Evolutionary conservation across 2,329 filamentous ascomycete species (phyloP).

Genomic region (Knoxdaviesia capensis): DNA sequence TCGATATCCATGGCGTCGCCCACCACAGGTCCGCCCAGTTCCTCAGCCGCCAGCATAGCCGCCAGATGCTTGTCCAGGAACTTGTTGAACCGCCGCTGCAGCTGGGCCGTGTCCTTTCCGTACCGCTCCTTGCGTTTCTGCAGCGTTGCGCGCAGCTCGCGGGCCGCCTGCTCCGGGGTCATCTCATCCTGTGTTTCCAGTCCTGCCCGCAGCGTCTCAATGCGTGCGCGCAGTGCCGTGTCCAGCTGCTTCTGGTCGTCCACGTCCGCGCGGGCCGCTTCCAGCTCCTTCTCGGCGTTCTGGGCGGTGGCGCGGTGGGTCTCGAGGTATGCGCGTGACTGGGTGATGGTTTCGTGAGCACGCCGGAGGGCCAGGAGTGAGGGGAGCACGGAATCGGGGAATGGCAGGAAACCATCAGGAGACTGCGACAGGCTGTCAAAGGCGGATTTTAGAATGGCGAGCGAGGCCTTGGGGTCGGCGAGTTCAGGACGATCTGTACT

Average conservation of each 20-base stretch:
- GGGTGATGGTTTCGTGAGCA: constrained; percentile 40
- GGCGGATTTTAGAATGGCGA: constrained; percentile 36
- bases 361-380: constrained; percentile 51
- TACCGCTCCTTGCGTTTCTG: constrained; percentile 37
- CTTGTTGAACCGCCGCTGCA: constrained; percentile 42
- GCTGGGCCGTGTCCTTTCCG: constrained; percentile 34
- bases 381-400: constrained; percentile 46
- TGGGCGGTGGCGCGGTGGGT: constrained; percentile 21
- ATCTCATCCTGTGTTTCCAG: constrained; percentile 35
- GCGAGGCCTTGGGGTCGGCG: constrained; percentile 7
- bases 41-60: constrained; percentile 62
- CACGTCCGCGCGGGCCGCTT: constrained; percentile 27
- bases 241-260: constrained; percentile 35
- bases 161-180: constrained; percentile 38
- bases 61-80: constrained; percentile 57
- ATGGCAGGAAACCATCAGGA: constrained; percentile 41
- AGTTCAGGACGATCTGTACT: neutral
- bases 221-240: constrained; percentile 31
- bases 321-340: constrained; percentile 39
- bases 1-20: constrained; percentile 50
- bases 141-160: constrained; percentile 41
- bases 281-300: constrained; percentile 23
- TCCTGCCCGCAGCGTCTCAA: constrained; percentile 36
- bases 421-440: constrained; percentile 42
- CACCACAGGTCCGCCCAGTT: constrained; percentile 64